phyloP scores from a whole-genome alignment of 2,329 filamentous ascomycete species.

The Xylariales sp. region DNA sequence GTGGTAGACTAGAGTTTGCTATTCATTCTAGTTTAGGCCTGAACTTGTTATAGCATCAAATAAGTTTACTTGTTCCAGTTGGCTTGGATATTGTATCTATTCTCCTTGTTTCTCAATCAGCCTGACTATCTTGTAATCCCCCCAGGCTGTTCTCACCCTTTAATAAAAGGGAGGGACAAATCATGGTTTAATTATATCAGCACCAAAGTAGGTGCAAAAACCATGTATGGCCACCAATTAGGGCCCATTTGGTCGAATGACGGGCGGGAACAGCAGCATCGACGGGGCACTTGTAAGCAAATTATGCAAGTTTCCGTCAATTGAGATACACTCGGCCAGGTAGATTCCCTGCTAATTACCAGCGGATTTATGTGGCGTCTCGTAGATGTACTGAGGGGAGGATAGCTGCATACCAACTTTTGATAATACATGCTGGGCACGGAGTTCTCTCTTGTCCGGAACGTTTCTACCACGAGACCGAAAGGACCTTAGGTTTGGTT shows the following conservation, averaged over 20 bases:
- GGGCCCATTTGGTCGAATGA: slow-evolving; percentile 48
- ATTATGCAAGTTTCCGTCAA: slow-evolving; percentile 57
- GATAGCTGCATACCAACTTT: slow-evolving; percentile 59
- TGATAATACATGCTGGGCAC: slow-evolving; percentile 54
- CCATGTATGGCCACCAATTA: slow-evolving; percentile 40
- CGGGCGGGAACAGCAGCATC: slow-evolving; percentile 49
- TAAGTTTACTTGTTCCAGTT: neutral
- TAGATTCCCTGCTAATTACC: slow-evolving; percentile 55
- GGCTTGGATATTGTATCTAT: neutral
- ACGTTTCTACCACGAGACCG: slow-evolving; percentile 25
- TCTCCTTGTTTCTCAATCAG: neutral
- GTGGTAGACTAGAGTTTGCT: slow-evolving; percentile 16
- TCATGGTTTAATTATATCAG: neutral
- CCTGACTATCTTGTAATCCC: neutral
- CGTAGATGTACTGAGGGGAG: slow-evolving; percentile 59
- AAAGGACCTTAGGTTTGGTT: slow-evolving; percentile 27
- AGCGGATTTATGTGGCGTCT: slow-evolving; percentile 60
- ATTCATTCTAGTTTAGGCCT: slow-evolving; percentile 18
- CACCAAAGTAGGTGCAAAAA: slow-evolving; percentile 31
- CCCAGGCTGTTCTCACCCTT: neutral
- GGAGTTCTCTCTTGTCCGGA: slow-evolving; percentile 46
- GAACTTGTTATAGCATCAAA: slow-evolving; percentile 8
- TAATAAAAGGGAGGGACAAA: neutral
- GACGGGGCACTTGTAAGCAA: slow-evolving; percentile 50
- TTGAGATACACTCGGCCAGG: slow-evolving; percentile 52